Base-by-base conservation (phyloP, 2,329 filamentous ascomycete genomes). In the Aspergillus phoenicis region DNA sequence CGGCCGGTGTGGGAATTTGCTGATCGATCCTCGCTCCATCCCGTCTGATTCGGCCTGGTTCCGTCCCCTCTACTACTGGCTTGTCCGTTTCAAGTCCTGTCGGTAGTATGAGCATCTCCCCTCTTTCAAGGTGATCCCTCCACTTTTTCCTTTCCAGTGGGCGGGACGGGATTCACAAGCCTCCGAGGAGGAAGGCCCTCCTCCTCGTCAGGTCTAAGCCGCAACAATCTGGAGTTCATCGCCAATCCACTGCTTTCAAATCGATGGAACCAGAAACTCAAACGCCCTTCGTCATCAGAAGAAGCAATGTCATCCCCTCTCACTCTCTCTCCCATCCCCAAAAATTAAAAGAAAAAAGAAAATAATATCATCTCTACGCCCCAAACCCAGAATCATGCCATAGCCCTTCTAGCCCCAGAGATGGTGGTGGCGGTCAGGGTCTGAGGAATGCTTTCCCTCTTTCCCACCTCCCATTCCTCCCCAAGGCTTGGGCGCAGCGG, bases 111-210 rank as follows among this genome's bases (percentile, higher is more conserved):
- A 11, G 33, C 43, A 13, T 56, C 55, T 45, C 13, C 41, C 20
- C 20, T 24, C 52, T 53, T 33, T 30, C 49, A 36, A 13, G 33
- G 33, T 36, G 33, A 36, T 36, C 24, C 41, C 15, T 48, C 11
- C 20, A 20, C 43, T 24, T 30, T 3, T n/a, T 28, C 17, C 17
- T 20, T 17, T 38, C 6, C 56, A 60, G 58, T 57, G 58, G 52
- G 58, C 49, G 58, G 58, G 30, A 60, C 58, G 58, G 52, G 33
- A 60, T 45, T 41, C 43, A 33, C 33, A 43, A n/a, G 22, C 45
- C 22, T 49, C 45, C 26, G 15, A 28, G 8, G 15, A 28, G 5
- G 4, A 36, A 36, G 33, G 33, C 33, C 24, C 26, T 28, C 10
- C 11, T 30, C 8, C 8, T 17, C 47, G 8, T 51, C 47, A 30